Percentiles rank a stretch among this genome's conserved stretches.
Evolutionary conservation across 768 basidiomycete species (phyloP).

Genomic region (Mycena epipterygia): DNA sequence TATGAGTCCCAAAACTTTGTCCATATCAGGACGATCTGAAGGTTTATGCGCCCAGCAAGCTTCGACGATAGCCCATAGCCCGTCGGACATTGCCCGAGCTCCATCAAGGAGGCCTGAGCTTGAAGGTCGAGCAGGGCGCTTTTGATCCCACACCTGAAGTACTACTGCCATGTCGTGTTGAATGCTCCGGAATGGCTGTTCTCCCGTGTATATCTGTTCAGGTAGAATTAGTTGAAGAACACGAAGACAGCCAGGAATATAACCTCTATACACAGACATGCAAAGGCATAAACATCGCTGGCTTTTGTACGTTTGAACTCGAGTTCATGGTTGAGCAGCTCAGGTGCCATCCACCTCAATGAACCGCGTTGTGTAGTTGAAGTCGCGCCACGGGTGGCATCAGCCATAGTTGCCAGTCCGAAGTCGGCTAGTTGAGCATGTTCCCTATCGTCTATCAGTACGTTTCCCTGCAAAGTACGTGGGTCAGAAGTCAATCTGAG

Average conservation of each 20-base stretch:
- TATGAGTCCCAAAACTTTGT: background rate
- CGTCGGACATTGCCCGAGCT: conserved; percentile 7
- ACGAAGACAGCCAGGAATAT: too few relatives aligned
- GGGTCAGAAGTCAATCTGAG: conserved; percentile 6
- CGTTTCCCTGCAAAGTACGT: conserved; percentile 1
- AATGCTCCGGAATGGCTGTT: conserved; percentile 9
- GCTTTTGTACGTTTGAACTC: conserved; percentile 13
- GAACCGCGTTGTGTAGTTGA: background rate
- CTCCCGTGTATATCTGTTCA: conserved; percentile 16
- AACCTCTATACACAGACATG: too few relatives aligned
- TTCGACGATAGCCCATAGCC: too few relatives aligned
- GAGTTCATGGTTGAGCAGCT: background rate
- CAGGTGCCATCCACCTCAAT: conserved; percentile 4
- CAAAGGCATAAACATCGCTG: conserved; percentile 14
- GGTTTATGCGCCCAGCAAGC: too few relatives aligned
- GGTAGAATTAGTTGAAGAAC: too few relatives aligned
- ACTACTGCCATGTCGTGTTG: background rate
- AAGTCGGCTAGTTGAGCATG: too few relatives aligned
- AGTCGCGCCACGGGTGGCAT: background rate
- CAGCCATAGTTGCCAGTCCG: conserved; percentile 1
- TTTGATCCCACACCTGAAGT: background rate
- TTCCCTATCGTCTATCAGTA: conserved; percentile 4
- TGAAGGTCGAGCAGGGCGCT: conserved; percentile 5
- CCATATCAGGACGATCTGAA: conserved; percentile 16
- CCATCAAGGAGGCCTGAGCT: conserved; percentile 8